A percentile compares a stretch with the other conserved stretches of the same genome.
Evolutionary conservation across 2,329 filamentous ascomycete species (phyloP).

Genomic region (Sarocladium kiliense): DNA sequence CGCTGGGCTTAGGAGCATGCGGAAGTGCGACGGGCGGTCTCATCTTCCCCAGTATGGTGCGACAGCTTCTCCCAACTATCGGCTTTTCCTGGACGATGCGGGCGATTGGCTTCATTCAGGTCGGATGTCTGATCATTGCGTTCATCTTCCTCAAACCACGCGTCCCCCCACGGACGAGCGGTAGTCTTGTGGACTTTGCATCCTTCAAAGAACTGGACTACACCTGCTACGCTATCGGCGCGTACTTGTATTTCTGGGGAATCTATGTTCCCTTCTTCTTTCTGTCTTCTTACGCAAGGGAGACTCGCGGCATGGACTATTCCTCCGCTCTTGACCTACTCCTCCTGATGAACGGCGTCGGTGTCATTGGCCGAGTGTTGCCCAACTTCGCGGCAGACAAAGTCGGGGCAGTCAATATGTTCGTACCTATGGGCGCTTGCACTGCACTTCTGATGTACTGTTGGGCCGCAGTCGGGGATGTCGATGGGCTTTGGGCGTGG

Average conservation of each 20-base stretch:
- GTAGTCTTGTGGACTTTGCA: constrained; percentile 36
- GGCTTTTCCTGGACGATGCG: constrained; percentile 50
- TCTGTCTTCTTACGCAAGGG: constrained; percentile 40
- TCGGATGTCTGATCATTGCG: constrained; percentile 34
- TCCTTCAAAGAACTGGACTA: constrained; percentile 43
- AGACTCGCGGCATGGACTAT: constrained; percentile 30
- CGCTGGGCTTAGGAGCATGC: constrained; percentile 55
- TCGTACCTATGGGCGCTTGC: constrained; percentile 38
- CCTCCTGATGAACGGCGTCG: constrained; percentile 58
- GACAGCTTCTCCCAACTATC: constrained; percentile 21
- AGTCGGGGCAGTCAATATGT: constrained; percentile 52
- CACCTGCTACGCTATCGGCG: constrained; percentile 30
- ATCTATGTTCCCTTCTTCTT: constrained; percentile 20
- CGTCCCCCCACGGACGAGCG: constrained; percentile 34
- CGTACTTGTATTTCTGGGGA: constrained; percentile 24
- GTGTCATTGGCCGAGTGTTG: constrained; percentile 49
- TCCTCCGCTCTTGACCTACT: constrained; percentile 51
- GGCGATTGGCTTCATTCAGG: constrained; percentile 54
- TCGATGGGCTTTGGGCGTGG: constrained; percentile 52
- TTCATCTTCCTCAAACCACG: constrained; percentile 35
- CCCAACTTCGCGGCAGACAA: constrained; percentile 54
- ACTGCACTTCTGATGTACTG: constrained; percentile 39
- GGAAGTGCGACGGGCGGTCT: constrained; percentile 57
- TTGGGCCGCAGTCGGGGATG: constrained; percentile 52
- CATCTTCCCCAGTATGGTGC: constrained; percentile 42